Conservation (phyloP, 1,284 basidiomycete genomes). For the Puccinia novopanici region DNA sequence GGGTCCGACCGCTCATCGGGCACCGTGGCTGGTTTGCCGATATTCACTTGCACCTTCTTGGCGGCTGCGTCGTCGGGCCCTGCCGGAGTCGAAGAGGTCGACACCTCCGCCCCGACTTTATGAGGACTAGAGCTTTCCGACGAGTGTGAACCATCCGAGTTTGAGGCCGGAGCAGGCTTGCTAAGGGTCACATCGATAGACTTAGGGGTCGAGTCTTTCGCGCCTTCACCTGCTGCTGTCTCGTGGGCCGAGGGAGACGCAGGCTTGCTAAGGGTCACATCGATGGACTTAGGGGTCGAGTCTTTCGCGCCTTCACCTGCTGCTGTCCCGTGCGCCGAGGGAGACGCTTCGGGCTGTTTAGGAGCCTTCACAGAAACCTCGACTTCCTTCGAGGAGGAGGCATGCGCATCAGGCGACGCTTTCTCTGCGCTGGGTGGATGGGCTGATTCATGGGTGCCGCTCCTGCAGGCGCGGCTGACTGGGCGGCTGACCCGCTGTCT, state of each 20-base stretch:
- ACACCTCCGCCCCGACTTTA: slow-evolving; percentile 10
- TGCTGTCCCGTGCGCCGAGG: too few relatives aligned
- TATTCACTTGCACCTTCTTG: slow-evolving; percentile 21
- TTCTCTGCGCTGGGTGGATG: neutral
- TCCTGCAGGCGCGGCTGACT: neutral
- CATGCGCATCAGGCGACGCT: neutral
- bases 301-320: too few relatives aligned
- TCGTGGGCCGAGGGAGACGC: too few relatives aligned
- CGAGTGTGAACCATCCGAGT: neutral
- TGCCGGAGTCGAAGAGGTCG: neutral
- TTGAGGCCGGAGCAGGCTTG: slow-evolving; percentile 4
- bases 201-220: slow-evolving; percentile 2
- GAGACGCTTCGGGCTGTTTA: neutral
- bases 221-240: slow-evolving; percentile 4
- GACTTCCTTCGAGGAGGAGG: neutral
- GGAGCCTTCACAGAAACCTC: slow-evolving; percentile 9
- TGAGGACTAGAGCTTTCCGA: neutral
- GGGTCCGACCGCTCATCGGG: neutral
- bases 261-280: too few relatives aligned
- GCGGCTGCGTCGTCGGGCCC: neutral
- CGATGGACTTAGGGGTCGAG: too few relatives aligned
- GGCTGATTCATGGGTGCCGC: neutral
- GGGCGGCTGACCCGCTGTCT: neutral
- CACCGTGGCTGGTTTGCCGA: slow-evolving; percentile 17
- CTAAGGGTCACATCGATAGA: neutral